Conservation (phyloP, 495 filamentous ascomycete genomes). For the Penicillium turbatum region DNA sequence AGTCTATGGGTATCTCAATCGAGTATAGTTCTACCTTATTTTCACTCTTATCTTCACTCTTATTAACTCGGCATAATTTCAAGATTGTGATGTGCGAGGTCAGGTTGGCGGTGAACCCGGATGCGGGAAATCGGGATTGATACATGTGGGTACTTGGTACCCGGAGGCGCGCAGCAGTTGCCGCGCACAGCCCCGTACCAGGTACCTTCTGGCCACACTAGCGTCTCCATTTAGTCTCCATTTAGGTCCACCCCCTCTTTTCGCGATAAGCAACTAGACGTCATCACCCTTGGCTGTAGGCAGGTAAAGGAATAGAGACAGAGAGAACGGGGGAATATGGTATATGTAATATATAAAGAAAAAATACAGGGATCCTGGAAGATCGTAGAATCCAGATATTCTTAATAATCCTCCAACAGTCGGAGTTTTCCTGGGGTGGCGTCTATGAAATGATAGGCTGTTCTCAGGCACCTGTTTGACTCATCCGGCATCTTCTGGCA, state of each 20-base stretch:
- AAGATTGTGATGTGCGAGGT: neutral
- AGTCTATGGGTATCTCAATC: neutral
- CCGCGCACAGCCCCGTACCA: constrained; percentile 10
- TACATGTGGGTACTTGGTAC: constrained; percentile 9
- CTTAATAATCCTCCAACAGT: neutral
- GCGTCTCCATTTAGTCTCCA: neutral
- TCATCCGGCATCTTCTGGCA: constrained; percentile 20
- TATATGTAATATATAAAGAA: too few species aligned
- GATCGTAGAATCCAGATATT: neutral
- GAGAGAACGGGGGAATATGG: neutral
- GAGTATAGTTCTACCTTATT: neutral
- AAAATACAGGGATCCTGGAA: neutral
- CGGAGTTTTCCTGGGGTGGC: constrained; percentile 20
- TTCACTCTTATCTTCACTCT: neutral
- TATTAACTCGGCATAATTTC: too few species aligned
- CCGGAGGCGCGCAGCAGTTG: neutral
- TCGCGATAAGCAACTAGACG: constrained; percentile 28
- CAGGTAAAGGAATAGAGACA: neutral
- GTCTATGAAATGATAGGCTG: constrained; percentile 19
- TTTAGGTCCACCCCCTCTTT: constrained; percentile 30
- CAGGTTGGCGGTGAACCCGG: neutral
- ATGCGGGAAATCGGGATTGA: neutral
- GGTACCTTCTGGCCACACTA: constrained; percentile 9
- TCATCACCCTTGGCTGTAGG: constrained; percentile 14
- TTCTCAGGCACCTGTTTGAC: constrained; percentile 22